phyloP scores from a whole-genome alignment of 768 basidiomycete genomes.

The Tylopilus balloui region DNA sequence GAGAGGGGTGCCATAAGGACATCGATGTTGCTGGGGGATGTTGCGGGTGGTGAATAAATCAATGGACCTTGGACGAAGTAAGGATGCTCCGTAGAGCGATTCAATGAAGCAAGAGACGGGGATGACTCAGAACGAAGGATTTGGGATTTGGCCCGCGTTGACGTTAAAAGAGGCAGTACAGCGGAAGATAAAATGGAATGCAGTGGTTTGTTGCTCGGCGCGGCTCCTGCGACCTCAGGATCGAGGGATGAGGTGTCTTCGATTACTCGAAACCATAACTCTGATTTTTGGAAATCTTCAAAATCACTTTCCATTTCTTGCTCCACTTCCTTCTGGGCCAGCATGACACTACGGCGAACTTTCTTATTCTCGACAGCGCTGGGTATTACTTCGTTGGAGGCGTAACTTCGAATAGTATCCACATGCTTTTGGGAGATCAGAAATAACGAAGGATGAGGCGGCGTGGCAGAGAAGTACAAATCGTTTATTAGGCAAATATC shows the following conservation, averaged over 20 bases:
- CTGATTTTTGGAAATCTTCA: slow-evolving; percentile 80
- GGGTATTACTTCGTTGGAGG: slow-evolving; percentile 43
- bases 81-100: slow-evolving; percentile 14
- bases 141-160: slow-evolving; percentile 8
- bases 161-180: not conserved
- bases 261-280: slow-evolving; percentile 88
- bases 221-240: slow-evolving; percentile 4
- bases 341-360: slow-evolving; percentile 74
- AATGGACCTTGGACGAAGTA: slow-evolving; percentile 17
- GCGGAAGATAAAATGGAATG: slow-evolving; percentile 11
- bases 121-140: slow-evolving; percentile 36
- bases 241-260: slow-evolving; percentile 52
- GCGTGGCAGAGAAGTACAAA: slow-evolving; percentile 69
- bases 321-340: slow-evolving; percentile 83
- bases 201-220: slow-evolving; percentile 1
- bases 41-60: slow-evolving; percentile 16
- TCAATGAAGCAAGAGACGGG: slow-evolving; percentile 27
- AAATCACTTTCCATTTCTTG: slow-evolving; percentile 90
- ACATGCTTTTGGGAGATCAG: slow-evolving; percentile 69
- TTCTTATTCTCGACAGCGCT: slow-evolving; percentile 42
- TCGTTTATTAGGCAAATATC: slow-evolving; percentile 89
- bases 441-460: slow-evolving; percentile 53
- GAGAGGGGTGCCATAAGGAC: slow-evolving; percentile 74
- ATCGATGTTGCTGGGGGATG: slow-evolving; percentile 54
- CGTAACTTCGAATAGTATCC: slow-evolving; percentile 65